phyloP scores from a whole-genome alignment of 768 basidiomycete species.

The Cyclocybe cylindracea region DNA sequence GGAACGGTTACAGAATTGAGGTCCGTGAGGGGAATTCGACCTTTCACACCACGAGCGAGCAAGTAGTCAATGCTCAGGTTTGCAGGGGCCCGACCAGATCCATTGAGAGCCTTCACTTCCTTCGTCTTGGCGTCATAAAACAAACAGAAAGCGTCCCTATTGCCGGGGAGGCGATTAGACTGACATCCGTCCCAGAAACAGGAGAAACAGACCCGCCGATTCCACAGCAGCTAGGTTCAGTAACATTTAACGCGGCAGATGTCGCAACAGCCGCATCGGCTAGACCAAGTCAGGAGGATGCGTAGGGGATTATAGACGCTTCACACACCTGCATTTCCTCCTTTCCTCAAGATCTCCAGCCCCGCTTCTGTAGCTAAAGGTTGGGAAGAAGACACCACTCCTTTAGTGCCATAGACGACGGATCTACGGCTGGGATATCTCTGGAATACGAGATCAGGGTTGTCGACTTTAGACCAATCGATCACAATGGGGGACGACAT shows the following conservation, averaged over 20 bases:
- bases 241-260: constrained; percentile 90
- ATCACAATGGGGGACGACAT: constrained; percentile 39
- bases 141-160: constrained; percentile 87
- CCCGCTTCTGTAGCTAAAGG: constrained; percentile 92
- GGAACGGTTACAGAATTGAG: constrained; percentile 93
- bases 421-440: constrained; percentile 85
- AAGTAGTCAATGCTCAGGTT: constrained; percentile 77
- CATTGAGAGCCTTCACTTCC: constrained; percentile 86
- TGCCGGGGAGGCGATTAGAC: constrained; percentile 3
- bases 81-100: constrained; percentile 85
- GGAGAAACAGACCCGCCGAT: constrained; percentile 72
- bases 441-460: constrained; percentile 63
- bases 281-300: constrained; percentile 23
- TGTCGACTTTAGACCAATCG: constrained; percentile 64
- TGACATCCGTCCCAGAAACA: constrained; percentile 5
- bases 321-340: constrained; percentile 87
- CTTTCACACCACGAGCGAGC: constrained; percentile 66
- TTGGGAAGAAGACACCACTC: constrained; percentile 87
- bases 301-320: background rate
- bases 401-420: constrained; percentile 84
- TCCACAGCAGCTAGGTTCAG: constrained; percentile 87
- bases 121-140: constrained; percentile 87
- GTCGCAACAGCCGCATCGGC: constrained; percentile 95
- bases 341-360: constrained; percentile 85
- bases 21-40: constrained; percentile 76